These are phyloP conservation scores for Dryas octopetala DNA, from an alignment of 306 rosid genomes.

Conservation along the genomic window DNA sequence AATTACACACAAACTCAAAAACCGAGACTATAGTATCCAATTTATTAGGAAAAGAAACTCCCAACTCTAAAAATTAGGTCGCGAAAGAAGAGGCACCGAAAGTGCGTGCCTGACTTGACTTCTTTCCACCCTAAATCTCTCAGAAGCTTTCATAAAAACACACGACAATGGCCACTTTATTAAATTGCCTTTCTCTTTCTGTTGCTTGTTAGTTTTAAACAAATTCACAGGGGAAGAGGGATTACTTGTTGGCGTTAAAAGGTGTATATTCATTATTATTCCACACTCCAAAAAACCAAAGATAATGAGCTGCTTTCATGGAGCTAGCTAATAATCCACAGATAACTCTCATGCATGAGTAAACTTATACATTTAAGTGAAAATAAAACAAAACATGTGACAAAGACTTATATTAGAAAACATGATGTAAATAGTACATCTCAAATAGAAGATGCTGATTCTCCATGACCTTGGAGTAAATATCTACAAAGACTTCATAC, in stretches of 20 bases:
- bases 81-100: conserved; percentile 25
- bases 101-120: conserved; percentile 18
- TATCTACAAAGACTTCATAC: not conserved
- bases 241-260: not conserved
- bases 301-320: not conserved
- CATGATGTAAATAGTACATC: not conserved
- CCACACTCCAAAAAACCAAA: not conserved
- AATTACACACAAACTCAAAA: too few relatives aligned
- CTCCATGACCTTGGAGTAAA: not conserved
- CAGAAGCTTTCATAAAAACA: conserved; percentile 6
- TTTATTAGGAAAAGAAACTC: too few relatives aligned
- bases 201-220: conserved; percentile 5
- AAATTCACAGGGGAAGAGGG: not conserved
- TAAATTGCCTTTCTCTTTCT: not conserved
- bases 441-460: not conserved
- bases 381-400: not conserved
- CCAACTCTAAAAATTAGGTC: too few relatives aligned
- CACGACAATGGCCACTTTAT: not conserved
- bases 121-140: conserved; percentile 23
- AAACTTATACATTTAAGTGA: not conserved
- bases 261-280: not conserved
- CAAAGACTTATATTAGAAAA: too few relatives aligned
- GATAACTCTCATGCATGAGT: not conserved
- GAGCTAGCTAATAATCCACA: not conserved
- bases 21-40: too few relatives aligned